Conservation (phyloP, 345 rosid genomes). For the Bruguiera parviflora region DNA sequence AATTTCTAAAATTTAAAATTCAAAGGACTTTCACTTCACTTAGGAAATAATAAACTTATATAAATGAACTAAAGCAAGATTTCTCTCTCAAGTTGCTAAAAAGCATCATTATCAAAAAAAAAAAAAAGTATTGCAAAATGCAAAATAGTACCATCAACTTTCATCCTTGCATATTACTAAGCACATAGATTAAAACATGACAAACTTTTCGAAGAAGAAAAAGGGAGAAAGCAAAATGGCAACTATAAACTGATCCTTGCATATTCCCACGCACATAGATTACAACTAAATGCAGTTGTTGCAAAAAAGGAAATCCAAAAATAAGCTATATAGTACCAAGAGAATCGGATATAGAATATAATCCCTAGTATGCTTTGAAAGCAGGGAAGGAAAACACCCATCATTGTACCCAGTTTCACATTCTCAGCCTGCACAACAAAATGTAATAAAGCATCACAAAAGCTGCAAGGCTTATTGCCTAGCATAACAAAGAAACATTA, state of each 20-base stretch:
- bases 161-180: not conserved
- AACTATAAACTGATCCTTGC: not conserved
- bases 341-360: slow-evolving; percentile 93
- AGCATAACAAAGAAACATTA: not conserved
- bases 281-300: slow-evolving; percentile 7
- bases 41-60: too few relatives aligned
- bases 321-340: slow-evolving; percentile 56
- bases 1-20: too few relatives aligned
- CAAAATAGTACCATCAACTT: not conserved
- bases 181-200: too few relatives aligned
- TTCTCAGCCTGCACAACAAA: slow-evolving; percentile 57
- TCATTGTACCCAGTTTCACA: slow-evolving; percentile 87
- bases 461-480: not conserved
- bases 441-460: not conserved
- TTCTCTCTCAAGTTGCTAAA: not conserved
- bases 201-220: too few relatives aligned
- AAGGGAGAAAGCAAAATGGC: not conserved
- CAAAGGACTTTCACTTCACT: too few relatives aligned
- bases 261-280: not conserved
- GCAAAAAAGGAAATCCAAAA: not conserved
- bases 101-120: not conserved
- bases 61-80: not conserved
- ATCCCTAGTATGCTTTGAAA: slow-evolving; percentile 97
- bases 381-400: slow-evolving; percentile 99
- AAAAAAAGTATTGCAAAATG: not conserved